Evolutionary conservation across 2,329 filamentous ascomycete genomes (phyloP).

Genomic region (Penicillium janthinellum): DNA sequence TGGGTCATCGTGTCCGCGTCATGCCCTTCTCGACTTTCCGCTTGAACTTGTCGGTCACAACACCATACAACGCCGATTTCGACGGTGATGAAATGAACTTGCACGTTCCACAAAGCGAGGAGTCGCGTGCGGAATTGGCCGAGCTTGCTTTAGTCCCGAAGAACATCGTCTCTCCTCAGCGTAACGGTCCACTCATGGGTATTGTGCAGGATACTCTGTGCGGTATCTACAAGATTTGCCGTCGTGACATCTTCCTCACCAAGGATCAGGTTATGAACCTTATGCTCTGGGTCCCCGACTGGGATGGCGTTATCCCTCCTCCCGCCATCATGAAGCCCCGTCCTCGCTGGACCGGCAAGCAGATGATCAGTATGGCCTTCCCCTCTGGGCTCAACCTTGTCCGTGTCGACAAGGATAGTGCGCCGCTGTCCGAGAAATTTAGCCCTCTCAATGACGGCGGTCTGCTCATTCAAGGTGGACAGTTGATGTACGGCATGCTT

Average conservation of each 20-base stretch:
- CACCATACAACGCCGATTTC: slow-evolving; percentile 99
- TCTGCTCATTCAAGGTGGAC: slow-evolving; percentile 78
- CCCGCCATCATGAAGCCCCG: slow-evolving; percentile 93
- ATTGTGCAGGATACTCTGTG: slow-evolving; percentile 98
- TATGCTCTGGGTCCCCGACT: slow-evolving; percentile 95
- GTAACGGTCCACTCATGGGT: slow-evolving; percentile 97
- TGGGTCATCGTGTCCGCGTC: slow-evolving; percentile 95
- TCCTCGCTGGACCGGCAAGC: slow-evolving; percentile 96
- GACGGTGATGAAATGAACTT: slow-evolving; percentile 99
- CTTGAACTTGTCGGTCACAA: slow-evolving; percentile 94
- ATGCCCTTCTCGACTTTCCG: slow-evolving; percentile 99
- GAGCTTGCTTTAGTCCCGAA: slow-evolving; percentile 96
- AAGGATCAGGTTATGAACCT: slow-evolving; percentile 95
- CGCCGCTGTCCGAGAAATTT: slow-evolving; percentile 55
- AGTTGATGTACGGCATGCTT: slow-evolving; percentile 86
- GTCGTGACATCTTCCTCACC: slow-evolving; percentile 85
- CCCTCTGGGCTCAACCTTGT: slow-evolving; percentile 81
- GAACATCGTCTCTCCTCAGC: slow-evolving; percentile 97
- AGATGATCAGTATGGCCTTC: slow-evolving; percentile 91
- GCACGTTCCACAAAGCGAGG: slow-evolving; percentile 96
- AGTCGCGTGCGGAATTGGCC: slow-evolving; percentile 91
- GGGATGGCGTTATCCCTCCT: slow-evolving; percentile 91
- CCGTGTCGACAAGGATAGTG: slow-evolving; percentile 64
- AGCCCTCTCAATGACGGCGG: slow-evolving; percentile 73
- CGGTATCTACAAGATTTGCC: slow-evolving; percentile 94